phyloP scores from a whole-genome alignment of 352 stramenopile species.

The Phytophthora ramorum region DNA sequence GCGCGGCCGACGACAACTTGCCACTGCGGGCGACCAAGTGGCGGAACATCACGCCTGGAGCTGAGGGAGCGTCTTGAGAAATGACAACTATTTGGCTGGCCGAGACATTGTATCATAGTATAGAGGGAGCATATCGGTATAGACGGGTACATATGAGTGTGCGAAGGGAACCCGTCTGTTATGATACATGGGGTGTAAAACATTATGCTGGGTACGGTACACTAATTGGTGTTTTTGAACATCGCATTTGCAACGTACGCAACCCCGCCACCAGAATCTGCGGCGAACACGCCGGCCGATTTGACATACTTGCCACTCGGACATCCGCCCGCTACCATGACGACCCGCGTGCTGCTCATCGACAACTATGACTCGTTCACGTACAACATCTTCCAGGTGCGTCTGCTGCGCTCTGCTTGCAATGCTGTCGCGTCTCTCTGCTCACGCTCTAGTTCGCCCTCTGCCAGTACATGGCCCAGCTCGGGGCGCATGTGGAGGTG shows the following conservation, averaged over 20 bases:
- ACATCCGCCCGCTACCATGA: slow-evolving; percentile 30
- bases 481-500: slow-evolving; percentile 83
- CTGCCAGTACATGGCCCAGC: slow-evolving; percentile 82
- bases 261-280: slow-evolving; percentile 14
- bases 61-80: slow-evolving; percentile 24
- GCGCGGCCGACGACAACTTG: slow-evolving; percentile 50
- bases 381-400: slow-evolving; percentile 91
- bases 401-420: not conserved
- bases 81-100: slow-evolving; percentile 27
- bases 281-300: slow-evolving; percentile 5
- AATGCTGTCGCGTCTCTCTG: not conserved
- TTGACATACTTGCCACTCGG: not conserved
- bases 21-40: slow-evolving; percentile 66
- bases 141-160: not conserved
- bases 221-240: not conserved
- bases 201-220: not conserved
- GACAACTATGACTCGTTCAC: slow-evolving; percentile 94
- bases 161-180: not conserved
- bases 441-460: not conserved
- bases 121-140: not conserved
- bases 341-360: slow-evolving; percentile 84
- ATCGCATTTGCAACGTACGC: not conserved
- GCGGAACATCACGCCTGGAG: slow-evolving; percentile 62
- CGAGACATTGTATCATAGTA: not conserved
- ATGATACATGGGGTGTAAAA: not conserved